Conservation (phyloP, 805 yeast genomes). For the Spathaspora arborariae region DNA sequence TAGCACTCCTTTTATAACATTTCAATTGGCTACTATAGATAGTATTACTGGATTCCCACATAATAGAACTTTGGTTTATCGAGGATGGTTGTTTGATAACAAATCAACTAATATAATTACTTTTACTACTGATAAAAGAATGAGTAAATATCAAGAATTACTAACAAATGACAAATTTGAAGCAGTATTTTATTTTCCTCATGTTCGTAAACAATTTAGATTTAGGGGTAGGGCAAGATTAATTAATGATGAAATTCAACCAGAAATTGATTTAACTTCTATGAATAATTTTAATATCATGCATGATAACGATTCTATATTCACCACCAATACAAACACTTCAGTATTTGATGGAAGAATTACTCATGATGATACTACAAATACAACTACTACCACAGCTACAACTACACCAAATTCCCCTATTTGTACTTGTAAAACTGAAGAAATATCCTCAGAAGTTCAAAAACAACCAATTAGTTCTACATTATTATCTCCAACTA, state of each 20-base stretch:
- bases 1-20: conserved; percentile 49
- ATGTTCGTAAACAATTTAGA: conserved; percentile 64
- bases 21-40: conserved; percentile 69
- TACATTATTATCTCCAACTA: conserved; percentile 6
- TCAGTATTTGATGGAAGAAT: not conserved
- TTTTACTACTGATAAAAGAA: conserved; percentile 69
- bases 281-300: conserved; percentile 11
- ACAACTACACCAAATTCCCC: not conserved
- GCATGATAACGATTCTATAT: conserved; percentile 5
- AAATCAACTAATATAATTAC: conserved; percentile 62
- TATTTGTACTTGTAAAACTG: too few species aligned
- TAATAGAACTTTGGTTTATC: conserved; percentile 64
- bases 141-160: conserved; percentile 56
- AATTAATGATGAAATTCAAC: conserved; percentile 29
- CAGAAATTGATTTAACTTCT: conserved; percentile 29
- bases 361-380: conserved; percentile 4
- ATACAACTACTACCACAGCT: not conserved
- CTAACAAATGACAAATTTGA: conserved; percentile 56
- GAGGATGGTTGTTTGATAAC: conserved; percentile 76
- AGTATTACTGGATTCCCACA: conserved; percentile 47
- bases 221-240: conserved; percentile 62
- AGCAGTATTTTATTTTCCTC: conserved; percentile 70
- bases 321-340: conserved; percentile 13
- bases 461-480: conserved; percentile 8
- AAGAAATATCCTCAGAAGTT: not conserved